Percentiles rank a stretch among this genome's conserved stretches.
Evolutionary conservation across 2,329 filamentous ascomycete genomes (phyloP).

Genomic region (Exophiala aquamarina): DNA sequence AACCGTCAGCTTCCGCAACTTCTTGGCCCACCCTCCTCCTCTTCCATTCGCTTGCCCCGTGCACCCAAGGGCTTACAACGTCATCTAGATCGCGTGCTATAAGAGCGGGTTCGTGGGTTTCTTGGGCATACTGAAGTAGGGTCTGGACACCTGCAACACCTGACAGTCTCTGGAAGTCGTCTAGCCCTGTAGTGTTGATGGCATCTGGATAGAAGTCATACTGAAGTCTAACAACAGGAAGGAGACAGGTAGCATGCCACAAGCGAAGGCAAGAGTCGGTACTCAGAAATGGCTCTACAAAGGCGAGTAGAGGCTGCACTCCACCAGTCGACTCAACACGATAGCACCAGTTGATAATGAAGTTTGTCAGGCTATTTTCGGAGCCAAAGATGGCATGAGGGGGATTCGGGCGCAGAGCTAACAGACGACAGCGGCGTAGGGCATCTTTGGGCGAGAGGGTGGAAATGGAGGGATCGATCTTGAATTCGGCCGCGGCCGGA

Average conservation of each 20-base stretch:
- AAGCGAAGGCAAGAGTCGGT: conserved; percentile 52
- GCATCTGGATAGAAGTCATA: conserved; percentile 63
- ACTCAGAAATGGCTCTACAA: conserved; percentile 59
- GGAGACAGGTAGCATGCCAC: conserved; percentile 61
- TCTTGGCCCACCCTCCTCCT: conserved; percentile 40
- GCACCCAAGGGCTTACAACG: conserved; percentile 64
- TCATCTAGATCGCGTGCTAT: conserved; percentile 57
- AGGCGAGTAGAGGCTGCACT: conserved; percentile 54
- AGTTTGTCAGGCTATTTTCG: conserved; percentile 41
- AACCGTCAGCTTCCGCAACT: conserved; percentile 34
- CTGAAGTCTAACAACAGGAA: conserved; percentile 60
- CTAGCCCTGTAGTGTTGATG: conserved; percentile 46
- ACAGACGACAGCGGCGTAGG: conserved; percentile 10
- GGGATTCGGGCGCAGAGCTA: conserved; percentile 14
- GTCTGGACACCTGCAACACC: conserved; percentile 53
- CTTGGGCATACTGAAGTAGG: conserved; percentile 48
- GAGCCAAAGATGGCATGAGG: conserved; percentile 6
- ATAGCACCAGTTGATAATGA: conserved; percentile 61
- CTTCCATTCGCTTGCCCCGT: conserved; percentile 56
- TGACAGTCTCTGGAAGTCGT: conserved; percentile 53
- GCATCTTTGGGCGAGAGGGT: conserved; percentile 16
- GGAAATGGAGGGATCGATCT: conserved; percentile 38
- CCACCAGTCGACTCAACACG: conserved; percentile 60
- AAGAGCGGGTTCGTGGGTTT: conserved; percentile 32
- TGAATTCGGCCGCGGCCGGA: conserved; percentile 26